Conservation (phyloP, 495 filamentous ascomycete species). For the Aspergillus sparsus region DNA sequence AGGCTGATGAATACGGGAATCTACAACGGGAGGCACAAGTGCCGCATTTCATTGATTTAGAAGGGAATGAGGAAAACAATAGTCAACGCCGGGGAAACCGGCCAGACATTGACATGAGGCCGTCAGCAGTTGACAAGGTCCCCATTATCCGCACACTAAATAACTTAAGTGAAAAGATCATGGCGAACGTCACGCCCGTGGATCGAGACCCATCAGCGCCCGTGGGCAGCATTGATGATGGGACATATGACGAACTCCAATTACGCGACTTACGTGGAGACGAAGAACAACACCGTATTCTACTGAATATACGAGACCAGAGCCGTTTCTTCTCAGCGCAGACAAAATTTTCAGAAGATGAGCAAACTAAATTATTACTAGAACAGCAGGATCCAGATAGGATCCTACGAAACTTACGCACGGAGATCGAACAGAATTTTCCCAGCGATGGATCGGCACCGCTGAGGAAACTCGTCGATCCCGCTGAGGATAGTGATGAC, state of each 20-base stretch:
- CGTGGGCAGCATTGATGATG: constrained; percentile 67
- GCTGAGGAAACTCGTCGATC: constrained; percentile 51
- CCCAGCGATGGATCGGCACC: constrained; percentile 59
- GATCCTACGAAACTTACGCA: constrained; percentile 63
- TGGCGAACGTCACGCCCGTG: constrained; percentile 77
- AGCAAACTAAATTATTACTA: constrained; percentile 56
- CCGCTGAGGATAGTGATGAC: constrained; percentile 58
- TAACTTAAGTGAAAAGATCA: constrained; percentile 82
- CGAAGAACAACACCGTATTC: constrained; percentile 67
- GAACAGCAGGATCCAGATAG: constrained; percentile 65
- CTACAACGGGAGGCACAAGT: constrained; percentile 61
- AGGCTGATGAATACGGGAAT: constrained; percentile 58
- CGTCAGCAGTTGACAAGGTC: constrained; percentile 61
- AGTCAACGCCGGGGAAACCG: constrained; percentile 76
- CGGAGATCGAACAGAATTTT: constrained; percentile 54
- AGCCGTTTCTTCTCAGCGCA: constrained; percentile 74
- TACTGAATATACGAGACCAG: constrained; percentile 86
- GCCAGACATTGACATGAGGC: constrained; percentile 85
- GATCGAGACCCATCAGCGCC: constrained; percentile 66
- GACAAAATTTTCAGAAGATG: constrained; percentile 50
- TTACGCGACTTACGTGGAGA: constrained; percentile 84
- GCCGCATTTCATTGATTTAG: constrained; percentile 86
- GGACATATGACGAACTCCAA: constrained; percentile 68
- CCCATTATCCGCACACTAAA: constrained; percentile 87
- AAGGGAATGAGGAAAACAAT: constrained; percentile 91